These are phyloP conservation scores for Madurella mycetomatis DNA, from an alignment of 2,329 filamentous ascomycete genomes.

Conservation along the genomic window DNA sequence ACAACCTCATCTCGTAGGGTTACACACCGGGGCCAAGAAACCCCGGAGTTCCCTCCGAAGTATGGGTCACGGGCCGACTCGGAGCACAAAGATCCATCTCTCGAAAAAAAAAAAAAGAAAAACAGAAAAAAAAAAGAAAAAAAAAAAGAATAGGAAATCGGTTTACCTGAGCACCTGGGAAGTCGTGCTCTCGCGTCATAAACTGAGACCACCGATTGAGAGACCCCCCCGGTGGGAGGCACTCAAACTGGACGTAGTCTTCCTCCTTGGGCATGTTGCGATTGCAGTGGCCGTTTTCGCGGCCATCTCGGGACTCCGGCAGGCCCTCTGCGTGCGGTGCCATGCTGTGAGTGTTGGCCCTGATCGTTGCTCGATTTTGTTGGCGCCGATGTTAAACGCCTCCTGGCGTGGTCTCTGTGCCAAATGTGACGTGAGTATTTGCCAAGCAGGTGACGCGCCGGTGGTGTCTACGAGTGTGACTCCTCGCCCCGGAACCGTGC, in stretches of 20 bases:
- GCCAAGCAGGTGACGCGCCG: too few relatives aligned
- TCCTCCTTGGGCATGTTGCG: slow-evolving; percentile 42
- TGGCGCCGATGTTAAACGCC: not conserved
- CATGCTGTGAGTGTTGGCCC: slow-evolving; percentile 11
- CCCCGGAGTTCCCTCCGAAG: not conserved
- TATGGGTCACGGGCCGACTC: too few relatives aligned
- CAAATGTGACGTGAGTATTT: not conserved
- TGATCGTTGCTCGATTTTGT: not conserved
- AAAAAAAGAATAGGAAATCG: not conserved
- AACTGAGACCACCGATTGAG: slow-evolving; percentile 84
- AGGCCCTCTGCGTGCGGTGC: slow-evolving; percentile 22
- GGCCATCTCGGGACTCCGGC: not conserved
- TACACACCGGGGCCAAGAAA: not conserved
- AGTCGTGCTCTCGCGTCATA: slow-evolving; percentile 81
- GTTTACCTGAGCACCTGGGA: slow-evolving; percentile 77
- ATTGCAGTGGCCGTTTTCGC: slow-evolving; percentile 2
- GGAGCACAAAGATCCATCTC: not conserved
- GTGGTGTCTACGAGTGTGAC: too few relatives aligned
- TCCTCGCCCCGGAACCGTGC: too few relatives aligned
- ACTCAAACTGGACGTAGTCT: slow-evolving; percentile 52
- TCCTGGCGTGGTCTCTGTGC: not conserved
- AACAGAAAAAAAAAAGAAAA: not conserved
- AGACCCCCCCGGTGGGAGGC: slow-evolving; percentile 47
- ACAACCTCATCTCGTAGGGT: not conserved
- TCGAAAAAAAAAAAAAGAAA: not conserved